phyloP scores from a whole-genome alignment of 106 monocot genomes.

The Dioscorea dumetorum region DNA sequence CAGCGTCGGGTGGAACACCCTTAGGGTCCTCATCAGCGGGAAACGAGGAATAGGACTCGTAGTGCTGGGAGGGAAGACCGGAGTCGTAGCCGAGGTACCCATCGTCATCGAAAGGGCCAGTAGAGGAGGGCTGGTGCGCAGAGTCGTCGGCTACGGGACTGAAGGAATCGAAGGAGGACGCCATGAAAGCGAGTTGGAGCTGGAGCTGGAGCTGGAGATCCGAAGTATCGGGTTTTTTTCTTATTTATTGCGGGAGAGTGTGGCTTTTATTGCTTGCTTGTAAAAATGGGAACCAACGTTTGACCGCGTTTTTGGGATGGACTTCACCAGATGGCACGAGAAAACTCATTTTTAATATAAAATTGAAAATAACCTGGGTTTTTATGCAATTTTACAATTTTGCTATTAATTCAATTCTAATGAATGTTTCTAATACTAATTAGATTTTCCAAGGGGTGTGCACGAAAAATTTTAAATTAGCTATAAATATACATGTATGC shows the following conservation, averaged over 20 bases:
- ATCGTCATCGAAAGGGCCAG: constrained; percentile 9
- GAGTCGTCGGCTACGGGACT: neutral
- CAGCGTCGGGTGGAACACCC: neutral
- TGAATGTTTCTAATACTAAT: too few species aligned
- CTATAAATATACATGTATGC: too few species aligned
- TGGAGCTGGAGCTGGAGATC: neutral
- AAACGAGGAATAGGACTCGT: neutral
- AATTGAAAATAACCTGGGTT: too few species aligned
- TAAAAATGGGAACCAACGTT: neutral
- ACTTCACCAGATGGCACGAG: too few species aligned
- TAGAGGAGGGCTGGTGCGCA: neutral
- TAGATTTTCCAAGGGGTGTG: too few species aligned
- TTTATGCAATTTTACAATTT: too few species aligned
- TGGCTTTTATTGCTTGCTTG: neutral
- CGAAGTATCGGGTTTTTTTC: neutral
- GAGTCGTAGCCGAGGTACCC: constrained; percentile 4
- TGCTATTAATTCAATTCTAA: too few species aligned
- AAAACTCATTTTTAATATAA: too few species aligned
- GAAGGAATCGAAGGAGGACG: constrained; percentile 4
- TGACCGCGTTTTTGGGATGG: neutral
- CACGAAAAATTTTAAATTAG: too few species aligned
- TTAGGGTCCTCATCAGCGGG: neutral
- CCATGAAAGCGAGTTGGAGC: neutral
- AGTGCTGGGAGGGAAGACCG: constrained; percentile 3
- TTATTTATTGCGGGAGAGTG: neutral